Conservation (phyloP, 2,329 filamentous ascomycete species). For the Fusarium dlaminii region DNA sequence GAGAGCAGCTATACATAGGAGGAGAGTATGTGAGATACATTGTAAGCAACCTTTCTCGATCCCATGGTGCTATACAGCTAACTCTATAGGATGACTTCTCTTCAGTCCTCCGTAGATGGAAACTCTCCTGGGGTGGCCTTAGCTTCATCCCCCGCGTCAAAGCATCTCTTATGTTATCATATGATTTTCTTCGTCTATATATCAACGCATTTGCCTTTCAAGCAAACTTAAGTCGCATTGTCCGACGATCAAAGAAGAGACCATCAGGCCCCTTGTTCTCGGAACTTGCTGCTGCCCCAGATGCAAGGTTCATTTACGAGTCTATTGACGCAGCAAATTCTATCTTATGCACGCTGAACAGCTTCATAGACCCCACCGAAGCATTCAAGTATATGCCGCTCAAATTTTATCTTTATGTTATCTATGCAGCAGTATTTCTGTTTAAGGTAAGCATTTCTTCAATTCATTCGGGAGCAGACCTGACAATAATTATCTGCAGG, state of each 20-base stretch:
- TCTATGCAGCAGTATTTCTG: conserved; percentile 71
- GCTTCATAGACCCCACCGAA: conserved; percentile 65
- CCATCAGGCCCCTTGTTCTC: conserved; percentile 54
- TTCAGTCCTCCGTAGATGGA: conserved; percentile 74
- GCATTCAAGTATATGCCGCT: conserved; percentile 72
- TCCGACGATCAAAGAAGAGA: conserved; percentile 45
- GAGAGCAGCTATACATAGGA: conserved; percentile 74
- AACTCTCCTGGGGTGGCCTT: conserved; percentile 73
- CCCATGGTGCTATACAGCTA: neutral
- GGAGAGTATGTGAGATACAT: conserved; percentile 80
- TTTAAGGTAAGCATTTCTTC: conserved; percentile 62
- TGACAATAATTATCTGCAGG: neutral
- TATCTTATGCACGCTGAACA: conserved; percentile 67
- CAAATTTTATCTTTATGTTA: conserved; percentile 69
- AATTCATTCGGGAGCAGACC: rapidly evolving
- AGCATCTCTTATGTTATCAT: conserved; percentile 73
- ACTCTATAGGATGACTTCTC: conserved; percentile 69
- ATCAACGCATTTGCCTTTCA: conserved; percentile 82
- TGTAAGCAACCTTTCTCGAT: conserved; percentile 31
- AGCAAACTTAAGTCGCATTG: conserved; percentile 67
- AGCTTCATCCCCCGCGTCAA: conserved; percentile 73
- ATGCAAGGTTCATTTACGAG: conserved; percentile 73
- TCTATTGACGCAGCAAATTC: conserved; percentile 71
- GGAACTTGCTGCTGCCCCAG: conserved; percentile 67
- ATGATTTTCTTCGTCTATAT: conserved; percentile 77